phyloP scores from a whole-genome alignment of 495 filamentous ascomycete genomes.

The Penicillium subrubescens region DNA sequence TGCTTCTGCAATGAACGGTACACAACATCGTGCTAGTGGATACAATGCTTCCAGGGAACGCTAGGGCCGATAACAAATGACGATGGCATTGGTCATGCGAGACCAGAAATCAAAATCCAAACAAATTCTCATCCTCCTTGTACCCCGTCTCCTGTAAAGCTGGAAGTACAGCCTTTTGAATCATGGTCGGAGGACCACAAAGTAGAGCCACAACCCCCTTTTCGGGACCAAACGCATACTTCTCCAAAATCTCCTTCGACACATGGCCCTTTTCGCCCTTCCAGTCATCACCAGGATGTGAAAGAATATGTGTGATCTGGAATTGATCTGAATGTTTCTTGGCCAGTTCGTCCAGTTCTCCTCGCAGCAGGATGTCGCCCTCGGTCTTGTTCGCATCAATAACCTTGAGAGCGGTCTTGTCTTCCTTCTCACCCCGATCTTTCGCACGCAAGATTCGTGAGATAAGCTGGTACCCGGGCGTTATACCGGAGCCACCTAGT shows the following conservation, averaged over 20 bases:
- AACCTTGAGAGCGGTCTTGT: not conserved
- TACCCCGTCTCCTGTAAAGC: slow-evolving; percentile 3
- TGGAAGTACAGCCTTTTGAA: not conserved
- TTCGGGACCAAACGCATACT: not conserved
- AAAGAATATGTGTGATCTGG: slow-evolving; percentile 5
- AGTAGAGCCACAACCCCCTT: not conserved
- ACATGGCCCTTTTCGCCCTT: slow-evolving; percentile 3
- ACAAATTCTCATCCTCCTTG: slow-evolving; percentile 7
- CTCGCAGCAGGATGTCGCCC: not conserved
- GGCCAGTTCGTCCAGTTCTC: not conserved
- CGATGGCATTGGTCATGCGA: not conserved
- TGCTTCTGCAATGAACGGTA: no score
- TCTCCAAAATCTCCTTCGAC: not conserved
- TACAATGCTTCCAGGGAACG: not conserved
- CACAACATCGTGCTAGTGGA: no score
- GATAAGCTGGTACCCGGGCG: slow-evolving; percentile 2
- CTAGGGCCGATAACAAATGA: not conserved
- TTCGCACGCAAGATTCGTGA: not conserved
- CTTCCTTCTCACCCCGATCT: not conserved
- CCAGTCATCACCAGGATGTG: not conserved
- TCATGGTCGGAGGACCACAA: slow-evolving; percentile 4
- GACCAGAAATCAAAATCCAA: not conserved
- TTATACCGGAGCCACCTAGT: not conserved
- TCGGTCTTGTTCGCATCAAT: not conserved
- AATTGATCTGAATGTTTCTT: not conserved